These are phyloP conservation scores for Phanerochaete carnosa DNA, from an alignment of 768 basidiomycete genomes.

Conservation along the genomic window DNA sequence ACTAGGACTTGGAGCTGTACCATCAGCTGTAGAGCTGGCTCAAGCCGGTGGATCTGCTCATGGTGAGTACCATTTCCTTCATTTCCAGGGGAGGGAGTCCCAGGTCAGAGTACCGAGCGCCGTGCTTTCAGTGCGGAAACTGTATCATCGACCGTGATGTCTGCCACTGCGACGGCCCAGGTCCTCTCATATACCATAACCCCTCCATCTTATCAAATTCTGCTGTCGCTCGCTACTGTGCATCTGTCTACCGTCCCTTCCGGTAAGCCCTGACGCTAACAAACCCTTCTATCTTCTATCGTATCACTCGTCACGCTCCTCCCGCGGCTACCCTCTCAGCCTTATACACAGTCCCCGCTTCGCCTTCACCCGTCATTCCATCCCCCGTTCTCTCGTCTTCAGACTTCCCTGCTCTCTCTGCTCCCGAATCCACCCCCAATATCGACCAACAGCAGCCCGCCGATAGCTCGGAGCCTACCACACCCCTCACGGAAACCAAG, in stretches of 20 bases:
- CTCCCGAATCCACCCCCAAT: constrained; percentile 24
- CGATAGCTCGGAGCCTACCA: constrained; percentile 25
- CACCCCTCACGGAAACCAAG: constrained; percentile 35
- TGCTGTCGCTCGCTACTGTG: constrained; percentile 27
- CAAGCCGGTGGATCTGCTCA: constrained; percentile 42
- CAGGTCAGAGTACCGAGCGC: constrained; percentile 83
- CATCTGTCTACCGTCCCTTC: constrained; percentile 23
- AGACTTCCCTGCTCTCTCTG: constrained; percentile 75
- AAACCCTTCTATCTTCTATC: constrained; percentile 28
- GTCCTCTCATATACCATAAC: constrained; percentile 17
- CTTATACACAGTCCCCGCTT: constrained; percentile 12
- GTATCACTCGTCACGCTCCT: constrained; percentile 14
- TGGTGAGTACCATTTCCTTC: constrained; percentile 63
- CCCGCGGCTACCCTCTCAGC: constrained; percentile 14
- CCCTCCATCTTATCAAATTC: constrained; percentile 22
- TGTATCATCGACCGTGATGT: constrained; percentile 68
- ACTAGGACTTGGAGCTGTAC: constrained; percentile 18
- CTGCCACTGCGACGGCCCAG: constrained; percentile 25
- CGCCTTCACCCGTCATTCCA: constrained; percentile 36
- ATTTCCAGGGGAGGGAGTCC: constrained; percentile 71
- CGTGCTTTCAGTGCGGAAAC: constrained; percentile 89
- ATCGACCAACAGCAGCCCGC: constrained; percentile 19
- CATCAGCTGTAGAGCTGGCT: constrained; percentile 25
- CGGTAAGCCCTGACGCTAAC: constrained; percentile 29
- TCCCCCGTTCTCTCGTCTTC: constrained; percentile 54